Conservation (phyloP, 345 rosid genomes). For the Citrus sinensis region DVS_A1.0 CM039163.1:43863001-43863500, state of each 20-base stretch:
- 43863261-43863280: neutral
- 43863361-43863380: neutral
- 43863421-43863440: neutral
- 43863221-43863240: neutral
- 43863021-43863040: neutral
- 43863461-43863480: conserved; percentile 18
- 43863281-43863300: neutral
- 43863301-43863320: neutral
- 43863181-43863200: neutral
- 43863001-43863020: too few species aligned
- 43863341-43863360: neutral
- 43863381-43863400: neutral
- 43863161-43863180: neutral
- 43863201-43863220: neutral
- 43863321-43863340: neutral
- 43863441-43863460: neutral
- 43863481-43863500: conserved; percentile 1
- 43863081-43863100: neutral
- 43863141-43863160: neutral
- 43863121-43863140: neutral
- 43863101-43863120: neutral
- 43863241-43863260: neutral
- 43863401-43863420: neutral
- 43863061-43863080: neutral
- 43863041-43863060: neutral